Conservation (phyloP, 148 eudicot species). For the Chenopodium album region DNA sequence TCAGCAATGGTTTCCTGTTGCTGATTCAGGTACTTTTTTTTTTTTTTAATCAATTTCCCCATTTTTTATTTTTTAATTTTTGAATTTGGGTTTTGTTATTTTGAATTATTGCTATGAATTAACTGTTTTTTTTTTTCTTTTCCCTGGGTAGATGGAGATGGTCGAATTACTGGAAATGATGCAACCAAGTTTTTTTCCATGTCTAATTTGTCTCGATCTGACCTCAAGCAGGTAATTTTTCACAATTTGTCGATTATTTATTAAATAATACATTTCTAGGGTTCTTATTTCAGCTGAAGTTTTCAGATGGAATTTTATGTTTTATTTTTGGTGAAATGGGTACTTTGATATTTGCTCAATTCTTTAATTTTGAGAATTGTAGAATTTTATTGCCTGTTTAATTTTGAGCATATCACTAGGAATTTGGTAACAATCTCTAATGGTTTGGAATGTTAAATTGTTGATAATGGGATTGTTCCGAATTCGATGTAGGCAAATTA, state of each 20-base stretch:
- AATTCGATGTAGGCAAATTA: background rate
- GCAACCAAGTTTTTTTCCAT: constrained; percentile 65
- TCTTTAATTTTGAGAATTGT: too few relatives aligned
- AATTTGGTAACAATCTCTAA: background rate
- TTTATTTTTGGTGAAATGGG: background rate
- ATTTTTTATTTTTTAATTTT: background rate
- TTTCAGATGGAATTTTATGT: background rate
- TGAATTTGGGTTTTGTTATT: background rate
- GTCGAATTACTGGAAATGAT: constrained; percentile 73
- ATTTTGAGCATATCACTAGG: too few relatives aligned
- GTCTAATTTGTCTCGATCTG: constrained; percentile 63
- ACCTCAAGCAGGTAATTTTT: constrained; percentile 71
- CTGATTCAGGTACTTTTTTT: constrained; percentile 54
- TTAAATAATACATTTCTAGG: background rate
- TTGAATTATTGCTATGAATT: background rate
- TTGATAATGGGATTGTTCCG: background rate
- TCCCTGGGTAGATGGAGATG: constrained; percentile 61
- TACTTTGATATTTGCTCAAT: background rate
- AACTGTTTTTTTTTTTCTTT: background rate
- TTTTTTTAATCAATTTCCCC: background rate
- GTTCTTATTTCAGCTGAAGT: constrained; percentile 4
- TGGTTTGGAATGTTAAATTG: background rate
- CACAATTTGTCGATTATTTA: background rate
- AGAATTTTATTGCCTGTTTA: background rate
- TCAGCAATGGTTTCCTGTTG: constrained; percentile 70